Base-by-base conservation (phyloP, 148 eudicot species). In the Camellia japonica region DNA sequence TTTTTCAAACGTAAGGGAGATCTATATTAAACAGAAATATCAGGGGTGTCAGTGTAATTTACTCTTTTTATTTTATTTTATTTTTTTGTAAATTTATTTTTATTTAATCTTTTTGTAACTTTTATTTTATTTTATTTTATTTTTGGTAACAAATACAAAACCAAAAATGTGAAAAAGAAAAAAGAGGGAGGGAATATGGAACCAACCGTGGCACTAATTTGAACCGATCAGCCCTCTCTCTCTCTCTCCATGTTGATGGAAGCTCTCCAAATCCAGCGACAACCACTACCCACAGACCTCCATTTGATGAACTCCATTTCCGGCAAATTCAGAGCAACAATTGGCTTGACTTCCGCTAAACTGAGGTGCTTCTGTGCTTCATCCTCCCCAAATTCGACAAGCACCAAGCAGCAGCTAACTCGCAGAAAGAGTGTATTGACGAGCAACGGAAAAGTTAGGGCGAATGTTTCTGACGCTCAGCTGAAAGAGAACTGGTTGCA, bases 401-500 rank as follows among this genome's bases (percentile, higher is more conserved):
- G 38, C 20, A 76, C 84, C 51, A 58, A 49, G 6, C 75, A 43
- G 58, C 71, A 79, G 60, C 19, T 70, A 73, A 86, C 70, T 79
- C 58, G 71, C 30, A 85, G 74, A 79, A 19, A 80, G 78, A 54
- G 75, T 42, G 76, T 11, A n/a, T 52, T 41, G 74, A 60, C 60
- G 42, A 68, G 42, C 18, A 59, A 63, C 23, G 80, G 78, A 68
- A 73, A 71, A 80, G 86, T 66, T 54, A 82, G 59, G 72, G 73
- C 72, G 71, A 82, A 70, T 61, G 74, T 55, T 56, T 68, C 80
- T 13, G 83, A 82, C 68, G 83, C 80, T 30, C 84, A 77, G 76
- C 87, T 90, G 43, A 93, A 90, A 75, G 79, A 88, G 54, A 84
- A 84, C 56, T 94, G 97, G 97, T 49, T 90, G 54, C 77, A 74